Evolutionary conservation across 1,139 yeast species (phyloP).

Genomic region (Magnusiomyces magnusii): DNA sequence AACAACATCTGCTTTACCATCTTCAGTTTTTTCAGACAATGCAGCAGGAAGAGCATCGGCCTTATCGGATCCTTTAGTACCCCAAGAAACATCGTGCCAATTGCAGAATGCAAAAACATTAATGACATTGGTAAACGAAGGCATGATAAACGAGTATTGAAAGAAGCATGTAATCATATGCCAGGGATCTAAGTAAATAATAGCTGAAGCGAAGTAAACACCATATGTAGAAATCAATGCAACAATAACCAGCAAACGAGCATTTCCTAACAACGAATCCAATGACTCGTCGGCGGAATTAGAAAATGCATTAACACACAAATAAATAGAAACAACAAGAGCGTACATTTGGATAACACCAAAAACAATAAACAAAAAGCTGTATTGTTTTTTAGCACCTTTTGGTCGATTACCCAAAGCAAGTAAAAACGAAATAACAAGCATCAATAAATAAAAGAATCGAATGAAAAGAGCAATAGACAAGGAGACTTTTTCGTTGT

Average conservation of each 20-base stretch:
- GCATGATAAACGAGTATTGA: slow-evolving; percentile 83
- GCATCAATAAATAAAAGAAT: slow-evolving; percentile 32
- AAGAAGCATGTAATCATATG: slow-evolving; percentile 78
- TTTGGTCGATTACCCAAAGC: slow-evolving; percentile 41
- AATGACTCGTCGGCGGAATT: slow-evolving; percentile 6
- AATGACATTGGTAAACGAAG: slow-evolving; percentile 76
- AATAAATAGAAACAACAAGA: slow-evolving; percentile 34
- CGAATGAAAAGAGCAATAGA: slow-evolving; percentile 33
- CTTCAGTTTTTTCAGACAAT: slow-evolving; percentile 45
- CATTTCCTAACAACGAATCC: slow-evolving; percentile 15
- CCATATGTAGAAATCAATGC: slow-evolving; percentile 89
- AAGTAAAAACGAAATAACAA: slow-evolving; percentile 35
- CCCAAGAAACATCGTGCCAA: slow-evolving; percentile 97
- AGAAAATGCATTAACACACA: slow-evolving; percentile 34
- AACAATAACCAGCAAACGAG: slow-evolving; percentile 50
- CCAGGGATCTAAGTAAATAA: slow-evolving; percentile 89
- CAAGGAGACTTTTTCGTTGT: slow-evolving; percentile 19
- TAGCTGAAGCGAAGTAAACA: slow-evolving; percentile 58
- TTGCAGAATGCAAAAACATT: slow-evolving; percentile 85
- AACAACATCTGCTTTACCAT: slow-evolving; percentile 62
- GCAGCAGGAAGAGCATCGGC: slow-evolving; percentile 55
- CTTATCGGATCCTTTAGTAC: slow-evolving; percentile 81
- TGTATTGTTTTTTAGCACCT: slow-evolving; percentile 34
- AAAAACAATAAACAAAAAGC: slow-evolving; percentile 31
- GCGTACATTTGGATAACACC: slow-evolving; percentile 37